Evolutionary conservation across 768 basidiomycete genomes (phyloP).

Genomic region (Suillus weaverae): DNA sequence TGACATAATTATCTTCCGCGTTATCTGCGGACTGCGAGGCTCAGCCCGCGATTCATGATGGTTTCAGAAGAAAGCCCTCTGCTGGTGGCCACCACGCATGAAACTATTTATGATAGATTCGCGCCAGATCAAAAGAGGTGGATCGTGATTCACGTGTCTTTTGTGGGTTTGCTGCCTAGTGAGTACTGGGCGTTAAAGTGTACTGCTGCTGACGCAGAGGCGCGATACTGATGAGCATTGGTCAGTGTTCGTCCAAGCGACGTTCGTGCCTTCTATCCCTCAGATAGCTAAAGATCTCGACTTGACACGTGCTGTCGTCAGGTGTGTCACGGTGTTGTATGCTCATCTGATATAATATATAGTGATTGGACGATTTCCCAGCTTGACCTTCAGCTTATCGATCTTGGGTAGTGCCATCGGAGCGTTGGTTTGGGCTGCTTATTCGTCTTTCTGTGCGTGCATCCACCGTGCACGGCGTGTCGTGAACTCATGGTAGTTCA

Average conservation of each 20-base stretch:
- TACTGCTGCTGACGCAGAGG: not conserved
- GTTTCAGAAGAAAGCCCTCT: constrained; percentile 29
- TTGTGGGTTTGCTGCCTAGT: constrained; percentile 66
- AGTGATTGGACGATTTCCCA: constrained; percentile 13
- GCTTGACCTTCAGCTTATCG: constrained; percentile 52
- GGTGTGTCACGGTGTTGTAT: constrained; percentile 35
- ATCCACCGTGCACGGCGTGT: constrained; percentile 8
- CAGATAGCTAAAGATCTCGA: constrained; percentile 61
- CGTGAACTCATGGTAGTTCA: not conserved
- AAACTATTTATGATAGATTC: constrained; percentile 60
- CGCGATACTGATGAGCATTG: not conserved
- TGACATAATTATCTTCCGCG: not conserved
- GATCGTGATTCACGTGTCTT: constrained; percentile 59
- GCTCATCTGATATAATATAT: too few species aligned
- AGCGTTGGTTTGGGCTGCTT: constrained; percentile 51
- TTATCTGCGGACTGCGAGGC: not conserved
- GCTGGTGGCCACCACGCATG: constrained; percentile 14
- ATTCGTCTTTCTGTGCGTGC: constrained; percentile 49
- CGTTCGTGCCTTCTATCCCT: constrained; percentile 69
- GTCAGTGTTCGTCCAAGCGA: constrained; percentile 63
- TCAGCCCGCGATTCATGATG: constrained; percentile 12
- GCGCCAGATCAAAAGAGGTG: constrained; percentile 44
- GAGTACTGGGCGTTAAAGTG: constrained; percentile 18
- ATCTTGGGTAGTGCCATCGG: constrained; percentile 45
- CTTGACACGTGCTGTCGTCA: constrained; percentile 55